A percentile compares a stretch with the other conserved stretches of the same genome.
These are phyloP conservation scores for Saturnispora quitensis DNA, from an alignment of 805 yeast species.

Conservation along the genomic window DNA sequence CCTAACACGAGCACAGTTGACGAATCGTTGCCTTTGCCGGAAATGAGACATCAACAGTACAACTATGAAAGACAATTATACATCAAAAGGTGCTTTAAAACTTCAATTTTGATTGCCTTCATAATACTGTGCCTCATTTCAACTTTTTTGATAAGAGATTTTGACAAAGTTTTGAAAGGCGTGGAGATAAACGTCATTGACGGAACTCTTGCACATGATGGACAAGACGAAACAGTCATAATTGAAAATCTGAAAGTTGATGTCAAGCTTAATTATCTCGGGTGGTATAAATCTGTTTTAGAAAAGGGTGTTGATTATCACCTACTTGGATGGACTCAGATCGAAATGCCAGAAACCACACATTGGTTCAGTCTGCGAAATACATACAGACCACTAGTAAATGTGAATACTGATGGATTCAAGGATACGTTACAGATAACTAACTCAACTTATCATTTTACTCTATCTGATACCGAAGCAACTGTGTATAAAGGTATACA, in stretches of 20 bases:
- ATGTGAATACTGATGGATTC: neutral
- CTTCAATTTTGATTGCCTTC: neutral
- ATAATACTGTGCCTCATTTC: neutral
- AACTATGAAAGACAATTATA: neutral
- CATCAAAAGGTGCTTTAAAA: neutral
- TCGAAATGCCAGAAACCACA: neutral
- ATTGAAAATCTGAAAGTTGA: neutral
- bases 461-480: neutral
- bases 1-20: constrained; percentile 4
- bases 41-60: constrained; percentile 4
- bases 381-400: neutral
- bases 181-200: neutral
- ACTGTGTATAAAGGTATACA: neutral
- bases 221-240: neutral
- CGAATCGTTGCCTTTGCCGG: constrained; percentile 3
- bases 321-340: neutral
- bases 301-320: constrained; percentile 1
- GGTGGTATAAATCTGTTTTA: neutral
- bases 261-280: neutral
- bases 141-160: neutral
- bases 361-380: neutral
- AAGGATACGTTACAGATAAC: neutral
- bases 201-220: neutral
- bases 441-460: neutral
- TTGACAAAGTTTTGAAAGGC: neutral